Base-by-base conservation (phyloP, 1,284 basidiomycete genomes). In the Erythrobasidium hasegawianum region DNA sequence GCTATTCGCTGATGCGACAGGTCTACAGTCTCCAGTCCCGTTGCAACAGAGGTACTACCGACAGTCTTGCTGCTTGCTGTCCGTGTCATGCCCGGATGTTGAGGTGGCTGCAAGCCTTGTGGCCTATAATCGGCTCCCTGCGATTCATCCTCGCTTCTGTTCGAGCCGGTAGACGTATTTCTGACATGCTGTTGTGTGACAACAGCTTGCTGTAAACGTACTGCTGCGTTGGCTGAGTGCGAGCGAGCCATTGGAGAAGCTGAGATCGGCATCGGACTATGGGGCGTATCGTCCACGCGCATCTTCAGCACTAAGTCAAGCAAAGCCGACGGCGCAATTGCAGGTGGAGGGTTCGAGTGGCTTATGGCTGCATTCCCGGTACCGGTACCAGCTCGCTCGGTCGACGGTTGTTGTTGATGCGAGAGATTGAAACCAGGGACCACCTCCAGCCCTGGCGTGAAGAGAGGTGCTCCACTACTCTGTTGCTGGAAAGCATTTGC, bases 1-100 rank as follows among this genome's bases (percentile, higher is more conserved):
- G 85, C 84, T 41, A 96, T 80, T 47, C 82, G 82, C 76, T 86
- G 84, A 76, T 89, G 86, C 62, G 87, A 85, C 64, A 96, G 82
- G 75, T 90, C 86, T 62, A 96, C 80, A 4, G 91, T 94, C 61
- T 84, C 83, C 18, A 74, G 69, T 1, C 40, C 59, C 1, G 67
- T 53, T 3, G 49, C 26, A 4, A 20, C 27, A 11, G 38, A 57
- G n/a, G 56, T 45, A 13, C 24, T 39, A 33, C 5, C 11, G 14
- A 65, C 41, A 20, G 57, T 65, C 2, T 55, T 33, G 33, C 62
- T 65, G 33, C 62, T 65, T 10, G 56, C 56, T 33, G 62, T 65
- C 9, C 62, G 55, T 40, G 62, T 45, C 55, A 65, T 57, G 22
- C 62, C 56, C 14, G 62, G 56, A 18, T 57, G 62, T 11, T 20